phyloP scores from a whole-genome alignment of 768 basidiomycete genomes.

The Scleroderma citrinum region DNA sequence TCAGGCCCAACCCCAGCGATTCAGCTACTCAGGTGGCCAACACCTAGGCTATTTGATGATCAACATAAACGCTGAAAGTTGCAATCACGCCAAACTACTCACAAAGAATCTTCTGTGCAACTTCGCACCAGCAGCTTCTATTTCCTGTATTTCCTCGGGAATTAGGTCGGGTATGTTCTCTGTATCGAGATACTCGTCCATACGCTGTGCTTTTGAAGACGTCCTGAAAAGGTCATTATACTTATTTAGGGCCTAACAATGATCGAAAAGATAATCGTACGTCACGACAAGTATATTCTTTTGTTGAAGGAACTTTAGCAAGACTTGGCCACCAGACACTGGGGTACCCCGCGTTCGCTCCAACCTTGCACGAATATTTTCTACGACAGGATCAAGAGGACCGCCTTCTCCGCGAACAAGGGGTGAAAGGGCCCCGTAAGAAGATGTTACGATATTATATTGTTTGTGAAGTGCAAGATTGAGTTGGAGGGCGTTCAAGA shows the following conservation, averaged over 20 bases:
- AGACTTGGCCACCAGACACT: constrained; percentile 26
- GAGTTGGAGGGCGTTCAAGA: constrained; percentile 37
- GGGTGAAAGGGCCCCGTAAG: constrained; percentile 37
- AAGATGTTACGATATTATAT: constrained; percentile 34
- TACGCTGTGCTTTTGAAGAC: constrained; percentile 26
- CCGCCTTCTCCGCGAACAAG: constrained; percentile 32
- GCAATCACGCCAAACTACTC: neutral
- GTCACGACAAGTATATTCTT: constrained; percentile 27
- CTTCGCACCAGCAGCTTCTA: constrained; percentile 23
- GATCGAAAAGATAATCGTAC: constrained; percentile 10
- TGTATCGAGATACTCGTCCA: constrained; percentile 30
- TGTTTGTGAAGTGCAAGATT: constrained; percentile 30
- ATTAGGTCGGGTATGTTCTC: constrained; percentile 24
- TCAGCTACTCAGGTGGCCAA: constrained; percentile 17
- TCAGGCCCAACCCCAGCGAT: neutral
- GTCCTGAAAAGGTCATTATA: constrained; percentile 18
- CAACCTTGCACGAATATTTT: constrained; percentile 26
- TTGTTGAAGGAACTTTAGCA: constrained; percentile 26
- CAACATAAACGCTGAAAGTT: neutral
- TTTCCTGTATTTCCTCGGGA: constrained; percentile 16
- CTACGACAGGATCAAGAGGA: constrained; percentile 34
- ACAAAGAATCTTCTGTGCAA: constrained; percentile 23
- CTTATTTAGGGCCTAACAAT: neutral
- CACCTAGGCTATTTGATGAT: constrained; percentile 7
- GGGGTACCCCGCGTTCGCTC: constrained; percentile 17